Conservation (phyloP, 2,329 filamentous ascomycete species). For the Ustulina deusta region DNA sequence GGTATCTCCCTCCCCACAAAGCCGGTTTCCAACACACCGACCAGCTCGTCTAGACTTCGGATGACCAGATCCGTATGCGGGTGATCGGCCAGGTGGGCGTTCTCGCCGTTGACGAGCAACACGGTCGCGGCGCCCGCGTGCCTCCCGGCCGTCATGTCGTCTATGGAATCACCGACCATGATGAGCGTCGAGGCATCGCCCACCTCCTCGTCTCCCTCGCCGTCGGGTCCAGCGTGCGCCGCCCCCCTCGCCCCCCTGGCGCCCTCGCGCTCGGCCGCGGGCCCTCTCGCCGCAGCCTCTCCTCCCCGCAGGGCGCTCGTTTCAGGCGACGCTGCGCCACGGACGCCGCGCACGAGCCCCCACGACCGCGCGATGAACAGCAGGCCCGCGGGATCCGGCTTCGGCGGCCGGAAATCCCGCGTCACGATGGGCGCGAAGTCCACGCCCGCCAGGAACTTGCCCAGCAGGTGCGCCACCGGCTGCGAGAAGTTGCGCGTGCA, state of each 20-base stretch:
- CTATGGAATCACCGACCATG: slow-evolving; percentile 84
- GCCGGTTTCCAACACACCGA: slow-evolving; percentile 79
- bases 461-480: slow-evolving; percentile 79
- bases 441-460: slow-evolving; percentile 76
- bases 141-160: slow-evolving; percentile 91
- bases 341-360: slow-evolving; percentile 63
- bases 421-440: slow-evolving; percentile 84
- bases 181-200: slow-evolving; percentile 66
- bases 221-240: neutral
- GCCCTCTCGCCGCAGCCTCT: slow-evolving; percentile 17
- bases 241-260: slow-evolving; percentile 35
- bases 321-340: slow-evolving; percentile 5
- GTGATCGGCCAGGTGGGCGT: slow-evolving; percentile 75
- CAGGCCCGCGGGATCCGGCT: slow-evolving; percentile 89
- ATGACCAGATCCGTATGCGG: slow-evolving; percentile 83
- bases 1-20: slow-evolving; percentile 67
- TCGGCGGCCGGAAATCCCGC: slow-evolving; percentile 83
- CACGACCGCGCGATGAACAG: slow-evolving; percentile 84
- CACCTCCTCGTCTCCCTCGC: slow-evolving; percentile 50
- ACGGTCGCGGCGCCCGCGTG: slow-evolving; percentile 89
- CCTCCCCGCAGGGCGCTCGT: slow-evolving; percentile 37
- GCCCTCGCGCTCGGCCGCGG: slow-evolving; percentile 36
- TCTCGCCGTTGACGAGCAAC: slow-evolving; percentile 87
- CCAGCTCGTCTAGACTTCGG: slow-evolving; percentile 77
- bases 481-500: slow-evolving; percentile 94